phyloP scores from a whole-genome alignment of 164 flowering plant genomes.

The Nymphaea colorata region DNA sequence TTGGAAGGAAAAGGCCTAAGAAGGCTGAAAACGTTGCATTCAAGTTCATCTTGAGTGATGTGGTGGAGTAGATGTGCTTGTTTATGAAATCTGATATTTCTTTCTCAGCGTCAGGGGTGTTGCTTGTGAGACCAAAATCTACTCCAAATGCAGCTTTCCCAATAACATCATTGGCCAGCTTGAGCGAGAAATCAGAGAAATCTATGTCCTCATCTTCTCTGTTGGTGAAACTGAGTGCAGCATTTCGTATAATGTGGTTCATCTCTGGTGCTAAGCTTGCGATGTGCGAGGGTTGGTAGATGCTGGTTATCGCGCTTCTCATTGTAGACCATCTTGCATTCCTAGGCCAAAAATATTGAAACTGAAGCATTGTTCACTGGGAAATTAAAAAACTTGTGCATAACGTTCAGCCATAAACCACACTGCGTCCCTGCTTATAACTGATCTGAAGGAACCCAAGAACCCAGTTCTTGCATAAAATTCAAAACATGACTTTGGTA shows the following conservation, averaged over 20 bases:
- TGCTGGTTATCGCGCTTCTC: slow-evolving; percentile 75
- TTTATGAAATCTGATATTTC: slow-evolving; percentile 65
- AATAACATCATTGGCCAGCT: slow-evolving; percentile 80
- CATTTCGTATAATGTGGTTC: slow-evolving; percentile 64
- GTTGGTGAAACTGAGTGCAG: slow-evolving; percentile 31
- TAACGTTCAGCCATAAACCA: too few relatives aligned
- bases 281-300: slow-evolving; percentile 87
- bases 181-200: slow-evolving; percentile 61
- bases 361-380: background rate
- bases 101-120: slow-evolving; percentile 7
- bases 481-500: too few relatives aligned
- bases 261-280: slow-evolving; percentile 65
- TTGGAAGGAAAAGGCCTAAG: slow-evolving; percentile 66
- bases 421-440: too few relatives aligned
- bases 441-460: too few relatives aligned
- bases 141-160: slow-evolving; percentile 91
- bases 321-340: slow-evolving; percentile 79
- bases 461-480: too few relatives aligned
- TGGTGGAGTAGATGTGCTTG: slow-evolving; percentile 82
- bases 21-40: slow-evolving; percentile 77
- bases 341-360: slow-evolving; percentile 13
- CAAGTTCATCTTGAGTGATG: slow-evolving; percentile 84
- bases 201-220: slow-evolving; percentile 27
- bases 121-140: slow-evolving; percentile 50
- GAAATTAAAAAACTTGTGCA: background rate